These are phyloP conservation scores for Colletotrichum limetticola DNA, from an alignment of 2,329 filamentous ascomycete species.

Conservation along the genomic window DNA sequence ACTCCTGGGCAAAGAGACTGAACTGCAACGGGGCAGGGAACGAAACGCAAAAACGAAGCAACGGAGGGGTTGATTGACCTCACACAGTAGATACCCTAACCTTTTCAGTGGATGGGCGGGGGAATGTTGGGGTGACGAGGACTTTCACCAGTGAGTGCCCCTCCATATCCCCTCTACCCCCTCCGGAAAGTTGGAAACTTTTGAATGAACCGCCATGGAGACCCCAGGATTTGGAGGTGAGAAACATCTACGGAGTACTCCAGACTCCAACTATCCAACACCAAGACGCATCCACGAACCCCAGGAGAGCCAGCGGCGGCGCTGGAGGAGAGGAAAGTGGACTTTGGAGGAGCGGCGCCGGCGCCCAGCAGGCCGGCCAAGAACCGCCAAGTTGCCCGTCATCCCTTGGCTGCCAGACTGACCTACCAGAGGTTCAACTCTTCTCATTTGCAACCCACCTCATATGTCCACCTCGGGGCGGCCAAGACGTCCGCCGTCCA, in stretches of 20 bases:
- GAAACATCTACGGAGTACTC: background rate
- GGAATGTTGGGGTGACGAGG: slow-evolving; percentile 5
- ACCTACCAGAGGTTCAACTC: background rate
- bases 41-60: slow-evolving; percentile 9
- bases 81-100: background rate
- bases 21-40: background rate
- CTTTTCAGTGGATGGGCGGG: slow-evolving; percentile 27
- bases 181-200: background rate
- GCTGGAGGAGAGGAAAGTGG: slow-evolving; percentile 31
- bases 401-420: slow-evolving; percentile 20
- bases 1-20: slow-evolving; percentile 1
- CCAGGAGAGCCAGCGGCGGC: slow-evolving; percentile 9
- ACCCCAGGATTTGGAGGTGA: background rate
- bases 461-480: slow-evolving; percentile 10
- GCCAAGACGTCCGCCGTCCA: slow-evolving; percentile 32
- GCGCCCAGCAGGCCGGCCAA: slow-evolving; percentile 17
- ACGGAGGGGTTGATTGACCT: background rate
- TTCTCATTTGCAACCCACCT: slow-evolving; percentile 15
- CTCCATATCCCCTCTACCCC: background rate
- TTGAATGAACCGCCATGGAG: background rate
- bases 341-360: slow-evolving; percentile 17
- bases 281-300: background rate
- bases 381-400: slow-evolving; percentile 24
- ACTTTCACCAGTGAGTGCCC: background rate
- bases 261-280: background rate